phyloP scores from a whole-genome alignment of 192 early-diverging fungal species.

The Thoreauomyces humboldtii region DNA sequence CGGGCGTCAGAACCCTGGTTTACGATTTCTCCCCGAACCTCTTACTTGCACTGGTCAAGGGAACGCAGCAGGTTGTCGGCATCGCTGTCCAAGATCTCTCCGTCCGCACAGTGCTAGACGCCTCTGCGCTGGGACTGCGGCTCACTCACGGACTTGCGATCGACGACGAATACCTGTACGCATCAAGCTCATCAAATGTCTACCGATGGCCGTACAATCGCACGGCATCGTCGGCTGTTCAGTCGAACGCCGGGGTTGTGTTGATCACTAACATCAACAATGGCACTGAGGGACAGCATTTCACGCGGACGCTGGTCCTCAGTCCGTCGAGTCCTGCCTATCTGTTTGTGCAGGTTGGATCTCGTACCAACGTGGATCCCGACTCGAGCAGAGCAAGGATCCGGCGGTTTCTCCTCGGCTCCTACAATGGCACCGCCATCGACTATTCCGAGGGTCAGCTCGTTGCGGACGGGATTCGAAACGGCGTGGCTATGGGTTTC shows the following conservation, averaged over 20 bases:
- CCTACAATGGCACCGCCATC: conserved; percentile 9
- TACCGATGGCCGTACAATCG: conserved; percentile 30
- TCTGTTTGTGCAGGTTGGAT: conserved; percentile 35
- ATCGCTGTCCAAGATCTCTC: conserved; percentile 5
- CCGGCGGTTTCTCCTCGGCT: conserved; percentile 21
- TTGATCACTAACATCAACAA: conserved; percentile 32
- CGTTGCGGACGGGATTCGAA: conserved; percentile 43
- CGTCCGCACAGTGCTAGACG: conserved; percentile 17
- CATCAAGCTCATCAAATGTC: conserved; percentile 23
- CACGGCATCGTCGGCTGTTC: not conserved
- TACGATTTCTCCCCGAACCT: not conserved
- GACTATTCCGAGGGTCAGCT: conserved; percentile 20
- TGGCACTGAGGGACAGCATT: conserved; percentile 24
- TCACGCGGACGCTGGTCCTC: conserved; percentile 33
- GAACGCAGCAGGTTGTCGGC: conserved; percentile 9
- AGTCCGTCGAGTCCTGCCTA: not conserved
- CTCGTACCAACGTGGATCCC: conserved; percentile 33
- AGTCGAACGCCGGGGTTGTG: not conserved
- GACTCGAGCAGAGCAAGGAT: conserved; percentile 26
- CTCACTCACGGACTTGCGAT: conserved; percentile 34
- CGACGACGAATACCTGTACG: conserved; percentile 28
- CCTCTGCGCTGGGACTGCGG: not conserved
- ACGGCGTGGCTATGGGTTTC: conserved; percentile 33
- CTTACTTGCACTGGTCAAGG: conserved; percentile 10
- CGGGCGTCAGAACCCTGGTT: conserved; percentile 2